Conservation (phyloP, 1,139 yeast genomes). For the Candida sp. region DNA sequence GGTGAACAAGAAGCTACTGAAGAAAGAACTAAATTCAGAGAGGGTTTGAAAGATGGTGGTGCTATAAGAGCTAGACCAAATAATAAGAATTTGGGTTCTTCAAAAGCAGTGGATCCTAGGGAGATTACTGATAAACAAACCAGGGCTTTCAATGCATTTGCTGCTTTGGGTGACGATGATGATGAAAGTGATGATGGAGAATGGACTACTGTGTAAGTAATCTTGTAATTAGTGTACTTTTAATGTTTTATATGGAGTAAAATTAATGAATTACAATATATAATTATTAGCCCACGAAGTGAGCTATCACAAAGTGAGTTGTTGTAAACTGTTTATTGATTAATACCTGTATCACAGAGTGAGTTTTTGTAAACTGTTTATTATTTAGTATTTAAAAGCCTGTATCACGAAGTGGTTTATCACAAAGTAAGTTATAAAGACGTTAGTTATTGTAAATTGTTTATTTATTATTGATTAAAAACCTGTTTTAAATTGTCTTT, state of each 20-base stretch:
- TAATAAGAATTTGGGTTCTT: conserved; percentile 69
- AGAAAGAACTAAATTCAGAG: conserved; percentile 48
- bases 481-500: no score
- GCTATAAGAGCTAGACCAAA: conserved; percentile 58
- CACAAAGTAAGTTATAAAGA: no score
- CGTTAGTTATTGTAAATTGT: no score
- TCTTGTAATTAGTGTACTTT: not conserved
- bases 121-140: conserved; percentile 69
- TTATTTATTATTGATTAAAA: no score
- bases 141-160: conserved; percentile 71
- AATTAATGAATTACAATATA: conserved; percentile 10
- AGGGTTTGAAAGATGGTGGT: conserved; percentile 36
- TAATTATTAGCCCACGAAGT: conserved; percentile 16
- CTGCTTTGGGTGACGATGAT: conserved; percentile 66
- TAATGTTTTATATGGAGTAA: not conserved
- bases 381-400: no score
- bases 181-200: conserved; percentile 28
- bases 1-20: conserved; percentile 46
- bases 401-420: no score
- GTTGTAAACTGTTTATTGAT: no score
- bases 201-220: conserved; percentile 1
- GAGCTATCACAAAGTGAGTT: no score
- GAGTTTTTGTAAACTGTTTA: no score
- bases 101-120: conserved; percentile 70
- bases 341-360: no score